phyloP scores from a whole-genome alignment of 2,329 filamentous ascomycete genomes.

The Colletotrichum orchidophilum region DNA sequence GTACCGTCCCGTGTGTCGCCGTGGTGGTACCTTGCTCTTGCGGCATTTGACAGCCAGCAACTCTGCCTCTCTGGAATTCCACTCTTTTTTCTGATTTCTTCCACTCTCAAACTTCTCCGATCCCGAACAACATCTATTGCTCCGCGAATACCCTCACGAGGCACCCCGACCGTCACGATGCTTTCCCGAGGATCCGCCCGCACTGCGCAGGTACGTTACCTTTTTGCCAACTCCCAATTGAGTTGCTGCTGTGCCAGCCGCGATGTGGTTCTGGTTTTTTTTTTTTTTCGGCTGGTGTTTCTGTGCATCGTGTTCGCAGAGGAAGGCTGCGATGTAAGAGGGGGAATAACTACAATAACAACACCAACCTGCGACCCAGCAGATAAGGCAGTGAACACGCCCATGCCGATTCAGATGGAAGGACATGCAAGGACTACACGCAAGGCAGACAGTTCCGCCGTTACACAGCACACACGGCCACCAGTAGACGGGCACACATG shows the following conservation, averaged over 20 bases:
- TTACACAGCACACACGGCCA: conserved; percentile 55
- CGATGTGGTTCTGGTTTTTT: not conserved
- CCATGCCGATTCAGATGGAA: not conserved
- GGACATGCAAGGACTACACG: not conserved
- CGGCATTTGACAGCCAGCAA: conserved; percentile 28
- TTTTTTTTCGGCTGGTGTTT: conserved; percentile 4
- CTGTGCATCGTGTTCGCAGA: not conserved
- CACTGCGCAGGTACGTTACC: conserved; percentile 64
- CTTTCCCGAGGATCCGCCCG: conserved; percentile 66
- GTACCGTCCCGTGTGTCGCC: not conserved
- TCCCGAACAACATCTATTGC: conserved; percentile 12
- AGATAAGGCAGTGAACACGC: not conserved
- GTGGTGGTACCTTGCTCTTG: conserved; percentile 15
- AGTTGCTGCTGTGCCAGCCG: not conserved
- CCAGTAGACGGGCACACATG: conserved; percentile 59
- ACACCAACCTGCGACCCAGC: not conserved
- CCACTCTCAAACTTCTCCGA: conserved; percentile 12
- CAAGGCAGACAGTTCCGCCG: conserved; percentile 6
- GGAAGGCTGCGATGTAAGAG: not conserved
- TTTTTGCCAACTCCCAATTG: conserved; percentile 17
- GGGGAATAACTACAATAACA: not conserved
- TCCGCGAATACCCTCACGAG: conserved; percentile 30
- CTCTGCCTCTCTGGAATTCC: conserved; percentile 15
- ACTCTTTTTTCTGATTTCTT: conserved; percentile 29
- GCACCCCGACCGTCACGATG: conserved; percentile 52